Evolutionary conservation across 495 filamentous ascomycete species (phyloP), one percentile per base, ranked within the genome.

Genomic region (Trichoderma orchidacearum): DNA sequence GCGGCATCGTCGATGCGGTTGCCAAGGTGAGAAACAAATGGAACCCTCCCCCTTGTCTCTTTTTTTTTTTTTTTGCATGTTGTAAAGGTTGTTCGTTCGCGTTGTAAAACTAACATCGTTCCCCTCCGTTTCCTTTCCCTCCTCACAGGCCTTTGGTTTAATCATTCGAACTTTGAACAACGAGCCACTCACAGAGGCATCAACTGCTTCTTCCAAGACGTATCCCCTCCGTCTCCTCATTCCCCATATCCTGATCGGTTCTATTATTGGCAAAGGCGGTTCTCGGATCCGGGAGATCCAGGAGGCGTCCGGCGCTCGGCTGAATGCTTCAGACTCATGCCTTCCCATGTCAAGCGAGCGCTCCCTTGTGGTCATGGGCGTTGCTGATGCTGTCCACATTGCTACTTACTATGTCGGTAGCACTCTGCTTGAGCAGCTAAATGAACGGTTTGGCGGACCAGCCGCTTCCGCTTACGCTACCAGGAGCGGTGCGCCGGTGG

Each of bases 161-260:
- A 98, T 98, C 66, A 96, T 98, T 61, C 88, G 93, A 60, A 98
- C 93, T 30, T 76, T 98, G 58, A 98, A 97, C 77, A 94, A 96
- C 68, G 93, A 98, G 72, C 85, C 87, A 36, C 78, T 97, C 62
- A 83, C 87, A 57, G 75, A 86, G 63, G 73, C 92, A 58, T 98
- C 93, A 32, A 94, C 82, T 64, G 78, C 88, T 54, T 86, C 93
- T 62, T 97, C 93, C 35, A 96, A 96, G 80, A 95, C 92, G 9
- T 98, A 98, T 61, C 92, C 93, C 59, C 82, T 98, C 56, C 90
- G 93, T 58, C 84, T 98, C 51, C 83, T 98, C 55, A 87, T 98
- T 60, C 93, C 93, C 21, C 93, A 97, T 66, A 91, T 97, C 60
- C 81, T 98, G 56, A 97, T 98, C 63, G 93, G 93, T 35, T 96